These are phyloP conservation scores for Solanum aculeatissimum DNA, from an alignment of 305 asterid genomes.

Conservation along the genomic window DNA sequence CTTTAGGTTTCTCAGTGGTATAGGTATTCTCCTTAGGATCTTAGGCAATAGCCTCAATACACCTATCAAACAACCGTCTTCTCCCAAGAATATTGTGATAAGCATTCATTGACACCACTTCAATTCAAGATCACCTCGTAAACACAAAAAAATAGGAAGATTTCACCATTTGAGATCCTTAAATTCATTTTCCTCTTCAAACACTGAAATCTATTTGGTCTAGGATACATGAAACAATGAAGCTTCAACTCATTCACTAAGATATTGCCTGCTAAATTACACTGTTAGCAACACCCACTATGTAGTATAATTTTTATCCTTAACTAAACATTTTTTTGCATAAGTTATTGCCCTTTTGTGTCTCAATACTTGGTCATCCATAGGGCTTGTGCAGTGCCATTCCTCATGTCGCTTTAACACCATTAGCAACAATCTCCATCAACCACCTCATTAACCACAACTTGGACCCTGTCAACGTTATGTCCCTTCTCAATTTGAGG, in stretches of 20 bases:
- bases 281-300: background rate
- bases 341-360: background rate
- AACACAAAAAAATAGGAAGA: background rate
- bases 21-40: background rate
- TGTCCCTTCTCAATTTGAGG: background rate
- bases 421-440: background rate
- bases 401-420: background rate
- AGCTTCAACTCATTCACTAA: background rate
- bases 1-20: background rate
- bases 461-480: background rate
- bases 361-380: background rate
- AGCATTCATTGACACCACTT: background rate
- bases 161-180: background rate
- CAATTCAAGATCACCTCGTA: background rate
- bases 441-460: background rate
- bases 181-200: background rate
- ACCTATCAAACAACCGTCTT: background rate
- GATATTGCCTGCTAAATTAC: background rate
- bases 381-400: background rate
- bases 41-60: background rate
- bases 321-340: background rate
- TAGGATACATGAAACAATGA: background rate
- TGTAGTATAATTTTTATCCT: background rate
- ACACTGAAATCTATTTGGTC: background rate
- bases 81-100: background rate